Percentiles rank a stretch among this genome's conserved stretches.
These are phyloP conservation scores for Lactuca saligna DNA, from an alignment of 129 eudicot species.

Conservation along the genomic window DNA sequence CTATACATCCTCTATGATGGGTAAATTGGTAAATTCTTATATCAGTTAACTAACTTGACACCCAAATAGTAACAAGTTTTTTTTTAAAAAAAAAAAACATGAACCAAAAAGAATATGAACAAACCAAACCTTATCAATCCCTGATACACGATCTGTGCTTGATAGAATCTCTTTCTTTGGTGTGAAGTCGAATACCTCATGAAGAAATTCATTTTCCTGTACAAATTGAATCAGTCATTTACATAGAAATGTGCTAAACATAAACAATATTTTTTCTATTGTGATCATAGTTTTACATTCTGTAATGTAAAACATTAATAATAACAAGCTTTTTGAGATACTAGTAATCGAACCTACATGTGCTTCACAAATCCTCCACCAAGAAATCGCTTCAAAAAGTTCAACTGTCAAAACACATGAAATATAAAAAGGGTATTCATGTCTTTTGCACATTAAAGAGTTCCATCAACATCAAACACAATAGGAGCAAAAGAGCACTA, in stretches of 20 bases:
- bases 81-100: too few relatives aligned
- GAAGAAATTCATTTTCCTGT: too few relatives aligned
- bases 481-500: background rate
- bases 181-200: too few relatives aligned
- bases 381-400: conserved; percentile 79
- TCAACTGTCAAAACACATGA: conserved; percentile 43
- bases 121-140: conserved; percentile 31
- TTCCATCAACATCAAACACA: too few relatives aligned
- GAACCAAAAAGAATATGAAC: conserved; percentile 7
- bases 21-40: background rate
- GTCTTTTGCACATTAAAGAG: too few relatives aligned
- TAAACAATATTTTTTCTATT: background rate
- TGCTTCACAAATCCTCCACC: conserved; percentile 91
- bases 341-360: conserved; percentile 59
- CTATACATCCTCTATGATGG: conserved; percentile 11
- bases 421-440: background rate
- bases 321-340: background rate
- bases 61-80: background rate
- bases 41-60: conserved; percentile 23
- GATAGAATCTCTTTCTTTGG: too few relatives aligned
- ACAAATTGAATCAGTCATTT: too few relatives aligned
- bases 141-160: too few relatives aligned
- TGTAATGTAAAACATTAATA: background rate
- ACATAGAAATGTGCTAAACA: background rate
- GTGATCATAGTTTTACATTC: too few relatives aligned